Evolutionary conservation across 352 stramenopile genomes (phyloP), one percentile per base, ranked within the genome.

Genomic region (Phytopythium cucurbitacearum): DNA sequence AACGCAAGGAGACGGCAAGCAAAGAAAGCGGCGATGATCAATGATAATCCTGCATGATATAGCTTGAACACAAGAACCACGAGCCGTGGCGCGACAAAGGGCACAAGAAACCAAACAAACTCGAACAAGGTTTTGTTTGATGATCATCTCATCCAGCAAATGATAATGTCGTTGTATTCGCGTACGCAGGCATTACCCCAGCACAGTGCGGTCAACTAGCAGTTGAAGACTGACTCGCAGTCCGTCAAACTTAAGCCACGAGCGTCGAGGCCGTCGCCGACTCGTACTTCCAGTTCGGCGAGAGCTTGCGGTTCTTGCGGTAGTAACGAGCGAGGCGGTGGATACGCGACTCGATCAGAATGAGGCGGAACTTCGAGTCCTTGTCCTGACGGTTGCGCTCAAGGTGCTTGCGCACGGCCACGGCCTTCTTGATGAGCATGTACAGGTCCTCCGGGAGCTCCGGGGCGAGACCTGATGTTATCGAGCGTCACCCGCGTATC

Each of bases 341-440:
- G 75, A 99, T 99, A 76, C 97, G 90, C 71, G 87, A 98, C 88
- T 99, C 97, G 69, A 99, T 98, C 41, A 99, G 88, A 97, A 99
- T 99, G 40, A 99, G 89, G 80, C 97, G 94, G 91, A 99, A 99
- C 91, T 99, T 99, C 71, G 96, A 98, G 85, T 99, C 97, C 86
- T 99, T 99, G 83, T 99, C 97, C 79, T 99, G 96, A 74, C 96
- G 91, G 85, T 99, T 99, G 64, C 94, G 85, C 80, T 99, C 97
- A 51, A 99, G 84, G 87, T 99, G 97, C 87, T 99, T 99, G 71
- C 97, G 93, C 39, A 99, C 96, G 67, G 96, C 90, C 65, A 99
- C 97, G 55, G 97, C 97, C 91, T 99, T 99, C 94, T 99, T 99
- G 90, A 99, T 99, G 52, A 99, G 89, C 93, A 98, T 99, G 94